Base-by-base conservation (phyloP, 495 filamentous ascomycete genomes). In the Aspergillus indologenus region DNA sequence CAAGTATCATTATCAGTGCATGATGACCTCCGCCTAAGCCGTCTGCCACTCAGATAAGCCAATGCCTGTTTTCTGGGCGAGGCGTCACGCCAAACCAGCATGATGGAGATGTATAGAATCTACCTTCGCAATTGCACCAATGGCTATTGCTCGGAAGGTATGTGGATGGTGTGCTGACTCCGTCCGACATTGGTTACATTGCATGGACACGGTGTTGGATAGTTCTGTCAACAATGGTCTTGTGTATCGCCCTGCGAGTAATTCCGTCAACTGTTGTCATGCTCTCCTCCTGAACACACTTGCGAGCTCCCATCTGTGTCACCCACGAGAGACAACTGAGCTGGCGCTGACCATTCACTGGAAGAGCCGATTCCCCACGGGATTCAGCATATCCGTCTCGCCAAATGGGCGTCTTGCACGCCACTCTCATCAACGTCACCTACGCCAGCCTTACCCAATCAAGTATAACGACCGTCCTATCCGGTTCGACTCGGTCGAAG, bases 101-200 rank as follows among this genome's bases (percentile, higher is more conserved):
- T 24, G 2, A 6, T 31, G 14, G 22, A 51, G 34, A 11, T 14
- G 34, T 40, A 40, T 40, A 15, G 34, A 7, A 40, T 40, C 34
- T 40, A 40, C 34, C 34, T 40, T 40, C 12, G 34, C 12, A 15
- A 40, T 8, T 40, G 34, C 34, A 40, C 34, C 34, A 40, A 40
- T 40, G 34, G 34, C 34, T 29, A 29, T 18, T 51, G 22, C 20
- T 51, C 48, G 48, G 48, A 51, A 51, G 48, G 53, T 24, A 46
- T 45, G 42, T 45, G 21, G 24, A 31, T 45, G 45, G 26, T 22
- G 34, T 40, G 42, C 54, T 54, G 34, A 40, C 57, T 24, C 56
- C 52, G 45, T 21, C 15, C 45, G 57, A 40, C 19, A 55, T 53
- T 43, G 57, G 61, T 63, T 63, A 54, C 61, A 63, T 63, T 57